Evolutionary conservation across 192 early-diverging fungal genomes (phyloP).

Genomic region (Kappamyces sp.): DNA sequence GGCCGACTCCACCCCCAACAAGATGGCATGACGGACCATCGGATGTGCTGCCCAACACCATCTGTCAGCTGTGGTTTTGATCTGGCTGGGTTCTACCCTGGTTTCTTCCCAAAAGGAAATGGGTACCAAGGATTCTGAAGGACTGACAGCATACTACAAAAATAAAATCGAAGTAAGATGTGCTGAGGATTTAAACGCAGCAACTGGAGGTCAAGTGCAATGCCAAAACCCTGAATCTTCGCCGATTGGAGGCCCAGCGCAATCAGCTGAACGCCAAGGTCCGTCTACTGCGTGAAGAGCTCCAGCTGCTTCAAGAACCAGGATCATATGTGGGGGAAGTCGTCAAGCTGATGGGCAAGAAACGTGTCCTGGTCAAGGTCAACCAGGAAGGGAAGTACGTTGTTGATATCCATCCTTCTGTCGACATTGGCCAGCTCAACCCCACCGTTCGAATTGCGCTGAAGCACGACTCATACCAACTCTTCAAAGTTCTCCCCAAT

Average conservation of each 20-base stretch:
- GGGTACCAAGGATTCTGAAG: constrained; percentile 14
- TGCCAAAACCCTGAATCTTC: constrained; percentile 88
- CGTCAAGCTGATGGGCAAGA: constrained; percentile 97
- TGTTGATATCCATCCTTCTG: constrained; percentile 85
- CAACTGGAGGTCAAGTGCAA: constrained; percentile 82
- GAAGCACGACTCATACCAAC: constrained; percentile 80
- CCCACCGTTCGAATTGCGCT: constrained; percentile 91
- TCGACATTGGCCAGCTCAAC: constrained; percentile 87
- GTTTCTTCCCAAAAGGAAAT: not conserved
- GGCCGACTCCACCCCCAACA: too few species aligned
- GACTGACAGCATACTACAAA: constrained; percentile 45
- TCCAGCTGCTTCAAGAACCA: constrained; percentile 94
- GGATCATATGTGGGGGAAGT: constrained; percentile 96
- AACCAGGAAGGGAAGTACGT: constrained; percentile 98
- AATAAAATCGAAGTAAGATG: constrained; percentile 48
- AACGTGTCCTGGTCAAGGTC: constrained; percentile 69
- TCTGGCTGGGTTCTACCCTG: too few species aligned
- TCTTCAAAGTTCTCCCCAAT: constrained; percentile 94
- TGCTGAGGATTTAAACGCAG: constrained; percentile 26
- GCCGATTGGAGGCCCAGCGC: constrained; percentile 96
- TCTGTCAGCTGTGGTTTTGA: too few species aligned
- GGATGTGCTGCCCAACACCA: too few species aligned
- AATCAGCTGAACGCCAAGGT: constrained; percentile 97
- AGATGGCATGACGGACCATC: too few species aligned
- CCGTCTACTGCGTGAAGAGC: constrained; percentile 89